Percentiles rank a stretch among this genome's conserved stretches.
phyloP scores from a whole-genome alignment of 495 filamentous ascomycete genomes.

The Penicillium verhagenii region DNA sequence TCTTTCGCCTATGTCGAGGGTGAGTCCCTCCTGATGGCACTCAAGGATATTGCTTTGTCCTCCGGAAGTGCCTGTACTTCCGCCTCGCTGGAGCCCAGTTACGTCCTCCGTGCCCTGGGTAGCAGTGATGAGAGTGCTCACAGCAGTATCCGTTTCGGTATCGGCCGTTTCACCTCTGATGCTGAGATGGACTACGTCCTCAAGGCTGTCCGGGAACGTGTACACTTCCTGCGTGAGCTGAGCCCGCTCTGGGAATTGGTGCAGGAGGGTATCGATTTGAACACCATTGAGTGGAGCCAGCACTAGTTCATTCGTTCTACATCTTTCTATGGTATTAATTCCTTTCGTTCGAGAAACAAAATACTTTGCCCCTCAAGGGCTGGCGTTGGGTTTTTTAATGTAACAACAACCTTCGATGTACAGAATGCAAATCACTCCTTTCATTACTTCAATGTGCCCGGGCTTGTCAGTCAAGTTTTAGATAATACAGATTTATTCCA shows the following conservation, averaged over 20 bases:
- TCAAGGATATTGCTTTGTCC: constrained; percentile 96
- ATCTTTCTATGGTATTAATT: constrained; percentile 17
- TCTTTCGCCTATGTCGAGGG: constrained; percentile 98
- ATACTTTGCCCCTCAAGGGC: constrained; percentile 23
- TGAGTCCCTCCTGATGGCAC: constrained; percentile 94
- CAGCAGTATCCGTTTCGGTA: constrained; percentile 96
- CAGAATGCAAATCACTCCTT: constrained; percentile 30
- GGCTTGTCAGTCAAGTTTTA: not conserved
- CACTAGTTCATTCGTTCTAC: constrained; percentile 33
- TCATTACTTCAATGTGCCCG: not conserved
- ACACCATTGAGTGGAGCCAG: constrained; percentile 97
- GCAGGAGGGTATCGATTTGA: constrained; percentile 92
- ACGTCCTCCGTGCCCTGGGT: constrained; percentile 89
- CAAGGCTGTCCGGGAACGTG: constrained; percentile 86
- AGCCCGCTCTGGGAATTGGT: constrained; percentile 98
- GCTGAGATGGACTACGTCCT: constrained; percentile 95
- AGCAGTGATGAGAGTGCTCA: constrained; percentile 97
- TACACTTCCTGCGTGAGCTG: constrained; percentile 89
- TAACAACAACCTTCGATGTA: constrained; percentile 28
- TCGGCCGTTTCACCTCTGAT: constrained; percentile 95
- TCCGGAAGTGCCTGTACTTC: constrained; percentile 97
- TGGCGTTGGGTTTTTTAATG: constrained; percentile 32
- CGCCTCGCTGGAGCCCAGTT: constrained; percentile 92
- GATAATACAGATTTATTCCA: not conserved
- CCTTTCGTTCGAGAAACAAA: constrained; percentile 18